A percentile compares a stretch with the other conserved stretches of the same genome.
Conservation (phyloP, 2,329 filamentous ascomycete genomes). For the Verticillium albo-atrum region DNA sequence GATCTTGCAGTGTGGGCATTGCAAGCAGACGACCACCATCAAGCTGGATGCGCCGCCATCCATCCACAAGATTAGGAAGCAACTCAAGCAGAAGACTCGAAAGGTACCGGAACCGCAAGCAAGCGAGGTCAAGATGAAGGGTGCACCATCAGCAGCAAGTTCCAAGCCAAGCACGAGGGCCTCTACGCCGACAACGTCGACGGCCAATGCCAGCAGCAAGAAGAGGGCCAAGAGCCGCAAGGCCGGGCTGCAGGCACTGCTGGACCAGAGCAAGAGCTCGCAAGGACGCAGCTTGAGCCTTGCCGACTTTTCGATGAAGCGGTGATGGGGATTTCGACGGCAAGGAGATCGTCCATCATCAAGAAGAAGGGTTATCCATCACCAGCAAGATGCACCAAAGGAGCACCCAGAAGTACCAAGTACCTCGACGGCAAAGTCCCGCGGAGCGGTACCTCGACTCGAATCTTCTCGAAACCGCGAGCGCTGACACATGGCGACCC, state of each 20-base stretch:
- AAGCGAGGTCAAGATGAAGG: neutral
- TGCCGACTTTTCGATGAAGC: conserved; percentile 34
- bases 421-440: neutral
- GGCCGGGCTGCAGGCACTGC: conserved; percentile 59
- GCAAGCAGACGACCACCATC: conserved; percentile 7
- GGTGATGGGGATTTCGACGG: too few species aligned
- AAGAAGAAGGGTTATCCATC: too few species aligned
- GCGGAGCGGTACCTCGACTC: neutral
- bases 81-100: neutral
- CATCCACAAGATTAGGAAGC: neutral
- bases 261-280: conserved; percentile 45
- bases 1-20: conserved; percentile 8
- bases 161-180: too few species aligned
- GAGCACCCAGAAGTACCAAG: too few species aligned
- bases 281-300: conserved; percentile 42
- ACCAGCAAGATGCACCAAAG: too few species aligned
- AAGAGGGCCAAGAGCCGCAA: conserved; percentile 63
- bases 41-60: conserved; percentile 6
- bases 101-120: neutral
- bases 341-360: too few species aligned
- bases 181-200: conserved; percentile 8
- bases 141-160: neutral
- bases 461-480: conserved; percentile 14
- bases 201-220: conserved; percentile 55
- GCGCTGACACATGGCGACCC: conserved; percentile 9